These are phyloP conservation scores for Scenedesmus sp. DNA, from an alignment of 163 green algal species.

Conservation along the genomic window DNA sequence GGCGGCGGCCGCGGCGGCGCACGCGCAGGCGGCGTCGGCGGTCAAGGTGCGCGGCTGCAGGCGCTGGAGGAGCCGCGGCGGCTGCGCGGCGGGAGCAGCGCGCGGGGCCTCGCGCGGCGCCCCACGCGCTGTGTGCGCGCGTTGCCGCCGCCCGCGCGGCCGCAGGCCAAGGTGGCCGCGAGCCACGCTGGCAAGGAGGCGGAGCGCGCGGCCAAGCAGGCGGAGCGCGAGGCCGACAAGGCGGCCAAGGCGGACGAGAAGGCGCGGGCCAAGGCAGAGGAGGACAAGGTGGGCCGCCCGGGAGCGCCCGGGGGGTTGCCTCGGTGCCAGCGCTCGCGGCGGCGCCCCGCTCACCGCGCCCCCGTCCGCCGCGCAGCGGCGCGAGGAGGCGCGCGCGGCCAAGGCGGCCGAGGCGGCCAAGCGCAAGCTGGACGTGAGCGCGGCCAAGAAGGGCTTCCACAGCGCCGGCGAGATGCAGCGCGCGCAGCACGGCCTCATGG, in stretches of 20 bases:
- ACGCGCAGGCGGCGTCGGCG: not conserved
- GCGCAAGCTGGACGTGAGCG: slow-evolving; percentile 20
- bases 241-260: slow-evolving; percentile 22
- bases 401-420: slow-evolving; percentile 29
- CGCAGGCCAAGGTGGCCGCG: not conserved
- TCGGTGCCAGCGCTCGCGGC: too few species aligned
- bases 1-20: not conserved
- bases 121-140: not conserved
- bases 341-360: too few species aligned
- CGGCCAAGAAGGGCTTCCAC: slow-evolving; percentile 24
- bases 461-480: slow-evolving; percentile 21
- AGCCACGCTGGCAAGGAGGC: slow-evolving; percentile 15
- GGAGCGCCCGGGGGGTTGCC: not conserved
- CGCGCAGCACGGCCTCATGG: slow-evolving; percentile 20
- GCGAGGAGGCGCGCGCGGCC: not conserved
- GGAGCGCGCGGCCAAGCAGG: slow-evolving; percentile 16
- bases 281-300: not conserved
- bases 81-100: not conserved
- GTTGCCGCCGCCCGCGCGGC: not conserved
- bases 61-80: not conserved
- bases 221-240: slow-evolving; percentile 21
- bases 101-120: not conserved
- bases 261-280: slow-evolving; percentile 6
- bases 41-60: slow-evolving; percentile 8
- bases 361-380: too few species aligned